phyloP scores from a whole-genome alignment of 2,329 filamentous ascomycete species.

The Aspergillus felis region DNA sequence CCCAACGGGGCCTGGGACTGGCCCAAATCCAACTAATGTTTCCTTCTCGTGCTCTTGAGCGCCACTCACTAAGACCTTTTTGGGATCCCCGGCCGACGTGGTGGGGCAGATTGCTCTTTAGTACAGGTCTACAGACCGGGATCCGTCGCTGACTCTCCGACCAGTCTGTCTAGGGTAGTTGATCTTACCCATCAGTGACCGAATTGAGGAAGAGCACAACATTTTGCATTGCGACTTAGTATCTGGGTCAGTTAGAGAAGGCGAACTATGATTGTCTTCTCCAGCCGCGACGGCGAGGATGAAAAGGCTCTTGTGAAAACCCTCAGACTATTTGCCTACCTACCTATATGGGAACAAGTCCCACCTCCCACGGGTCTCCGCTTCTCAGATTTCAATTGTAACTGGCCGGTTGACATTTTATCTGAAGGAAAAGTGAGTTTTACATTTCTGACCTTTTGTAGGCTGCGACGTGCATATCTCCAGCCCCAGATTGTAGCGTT shows the following conservation, averaged over 20 bases:
- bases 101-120: slow-evolving; percentile 12
- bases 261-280: background rate
- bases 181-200: slow-evolving; percentile 1
- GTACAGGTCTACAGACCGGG: background rate
- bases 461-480: background rate
- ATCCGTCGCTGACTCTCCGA: slow-evolving; percentile 8
- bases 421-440: slow-evolving; percentile 12
- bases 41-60: slow-evolving; percentile 21
- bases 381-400: slow-evolving; percentile 6
- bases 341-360: slow-evolving; percentile 1
- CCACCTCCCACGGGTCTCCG: slow-evolving; percentile 14
- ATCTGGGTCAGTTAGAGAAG: background rate
- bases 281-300: slow-evolving; percentile 1
- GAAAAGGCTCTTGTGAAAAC: background rate
- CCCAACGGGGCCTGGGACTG: slow-evolving; percentile 14
- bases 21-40: slow-evolving; percentile 6
- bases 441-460: slow-evolving; percentile 1
- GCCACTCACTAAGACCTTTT: slow-evolving; percentile 21
- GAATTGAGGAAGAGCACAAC: slow-evolving; percentile 16
- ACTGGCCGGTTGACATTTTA: background rate
- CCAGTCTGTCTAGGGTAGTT: slow-evolving; percentile 6
- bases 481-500: background rate
- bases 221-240: background rate
- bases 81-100: slow-evolving; percentile 20
- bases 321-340: background rate